Conservation (phyloP, 495 filamentous ascomycete genomes). For the Hypoxylon cercidicola region DNA sequence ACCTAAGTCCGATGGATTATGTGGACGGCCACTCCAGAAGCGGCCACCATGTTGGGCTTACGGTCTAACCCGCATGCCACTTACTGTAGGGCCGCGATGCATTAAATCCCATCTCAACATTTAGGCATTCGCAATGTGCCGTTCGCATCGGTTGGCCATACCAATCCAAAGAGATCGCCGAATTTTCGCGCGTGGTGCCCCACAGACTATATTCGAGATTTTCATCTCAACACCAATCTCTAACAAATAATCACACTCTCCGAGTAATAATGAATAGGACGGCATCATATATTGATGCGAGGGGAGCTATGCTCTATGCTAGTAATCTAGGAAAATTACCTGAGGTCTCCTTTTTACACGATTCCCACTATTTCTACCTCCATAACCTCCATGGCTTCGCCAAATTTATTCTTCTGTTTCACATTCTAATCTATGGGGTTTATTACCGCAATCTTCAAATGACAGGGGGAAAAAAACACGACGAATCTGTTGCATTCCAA, state of each 20-base stretch:
- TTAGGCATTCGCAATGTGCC: background rate
- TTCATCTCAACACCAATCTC: background rate
- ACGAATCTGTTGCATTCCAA: background rate
- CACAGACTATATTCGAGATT: background rate
- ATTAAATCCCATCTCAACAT: slow-evolving; percentile 3
- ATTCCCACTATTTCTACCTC: background rate
- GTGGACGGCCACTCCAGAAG: slow-evolving; percentile 10
- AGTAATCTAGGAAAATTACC: slow-evolving; percentile 13
- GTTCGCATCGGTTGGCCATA: background rate
- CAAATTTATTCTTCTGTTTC: background rate
- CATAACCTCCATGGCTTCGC: background rate
- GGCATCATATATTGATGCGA: slow-evolving; percentile 7
- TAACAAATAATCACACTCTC: background rate
- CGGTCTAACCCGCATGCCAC: slow-evolving; percentile 25
- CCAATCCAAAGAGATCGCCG: background rate
- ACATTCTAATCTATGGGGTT: background rate
- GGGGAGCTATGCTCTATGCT: slow-evolving; percentile 9
- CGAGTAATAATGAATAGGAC: slow-evolving; percentile 6
- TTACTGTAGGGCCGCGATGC: slow-evolving; percentile 28
- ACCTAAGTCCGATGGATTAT: slow-evolving; percentile 7
- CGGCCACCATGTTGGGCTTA: slow-evolving; percentile 29
- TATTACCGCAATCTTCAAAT: background rate
- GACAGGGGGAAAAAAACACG: too few relatives aligned
- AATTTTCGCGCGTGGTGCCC: slow-evolving; percentile 11
- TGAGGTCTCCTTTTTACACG: slow-evolving; percentile 10